Percentiles rank a stretch among this genome's conserved stretches.
Evolutionary conservation across 148 eudicot species (phyloP).

Genomic region (Fagopyrum tataricum): DNA sequence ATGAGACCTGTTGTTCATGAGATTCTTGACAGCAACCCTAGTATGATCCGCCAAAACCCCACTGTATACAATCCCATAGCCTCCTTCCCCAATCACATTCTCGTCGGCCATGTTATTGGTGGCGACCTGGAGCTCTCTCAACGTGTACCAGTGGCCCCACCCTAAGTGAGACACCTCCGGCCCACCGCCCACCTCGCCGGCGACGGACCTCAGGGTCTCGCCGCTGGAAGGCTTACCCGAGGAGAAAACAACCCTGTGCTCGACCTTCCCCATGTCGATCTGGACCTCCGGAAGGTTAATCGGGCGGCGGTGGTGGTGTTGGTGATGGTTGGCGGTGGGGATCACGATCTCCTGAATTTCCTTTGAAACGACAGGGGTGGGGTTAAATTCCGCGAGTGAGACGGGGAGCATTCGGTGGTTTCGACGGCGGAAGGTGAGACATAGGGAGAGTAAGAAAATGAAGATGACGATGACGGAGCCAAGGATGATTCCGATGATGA

Average conservation of each 20-base stretch:
- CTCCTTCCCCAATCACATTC: constrained; percentile 15
- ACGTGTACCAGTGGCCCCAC: constrained; percentile 85
- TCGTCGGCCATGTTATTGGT: constrained; percentile 45
- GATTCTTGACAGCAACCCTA: constrained; percentile 17
- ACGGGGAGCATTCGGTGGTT: constrained; percentile 14
- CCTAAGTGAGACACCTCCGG: constrained; percentile 83
- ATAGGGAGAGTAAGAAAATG: constrained; percentile 70
- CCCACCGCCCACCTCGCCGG: constrained; percentile 18
- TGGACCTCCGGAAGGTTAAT: constrained; percentile 61
- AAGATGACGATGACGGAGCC: constrained; percentile 63
- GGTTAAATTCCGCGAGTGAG: constrained; percentile 15
- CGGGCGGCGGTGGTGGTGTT: constrained; percentile 23
- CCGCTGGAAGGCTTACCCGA: constrained; percentile 60
- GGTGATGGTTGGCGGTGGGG: constrained; percentile 23
- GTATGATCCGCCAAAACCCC: constrained; percentile 14
- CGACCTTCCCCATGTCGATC: constrained; percentile 79
- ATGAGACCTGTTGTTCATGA: constrained; percentile 14
- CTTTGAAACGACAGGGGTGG: constrained; percentile 44
- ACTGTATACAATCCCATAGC: constrained; percentile 15
- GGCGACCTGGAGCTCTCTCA: constrained; percentile 72
- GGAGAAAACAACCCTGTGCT: constrained; percentile 75
- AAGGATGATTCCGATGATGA: constrained; percentile 78
- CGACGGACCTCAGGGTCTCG: constrained; percentile 50
- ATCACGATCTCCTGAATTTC: constrained; percentile 61
- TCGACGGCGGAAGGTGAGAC: constrained; percentile 51